A percentile compares a stretch with the other conserved stretches of the same genome.
phyloP scores from a whole-genome alignment of 2,329 filamentous ascomycete species.

The Ramularia collo-cygni region DNA sequence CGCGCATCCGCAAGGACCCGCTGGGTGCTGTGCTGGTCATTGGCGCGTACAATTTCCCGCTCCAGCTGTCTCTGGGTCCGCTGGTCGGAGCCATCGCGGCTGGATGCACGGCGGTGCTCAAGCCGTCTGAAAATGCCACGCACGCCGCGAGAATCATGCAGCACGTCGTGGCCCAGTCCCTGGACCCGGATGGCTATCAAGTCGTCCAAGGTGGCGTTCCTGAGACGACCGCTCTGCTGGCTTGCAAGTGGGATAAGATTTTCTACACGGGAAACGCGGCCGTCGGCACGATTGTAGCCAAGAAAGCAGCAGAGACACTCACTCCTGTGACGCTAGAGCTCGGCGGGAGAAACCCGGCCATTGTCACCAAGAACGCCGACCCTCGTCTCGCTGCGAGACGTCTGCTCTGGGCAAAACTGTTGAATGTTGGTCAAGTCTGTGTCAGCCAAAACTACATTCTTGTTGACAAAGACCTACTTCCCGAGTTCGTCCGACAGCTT shows the following conservation, averaged over 20 bases:
- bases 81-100: slow-evolving; percentile 85
- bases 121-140: slow-evolving; percentile 80
- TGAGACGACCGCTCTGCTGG: slow-evolving; percentile 73
- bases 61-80: slow-evolving; percentile 71
- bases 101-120: slow-evolving; percentile 82
- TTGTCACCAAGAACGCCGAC: slow-evolving; percentile 79
- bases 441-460: slow-evolving; percentile 89
- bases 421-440: slow-evolving; percentile 87
- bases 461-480: slow-evolving; percentile 62
- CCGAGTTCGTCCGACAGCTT: slow-evolving; percentile 63
- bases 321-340: slow-evolving; percentile 87
- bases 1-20: slow-evolving; percentile 79
- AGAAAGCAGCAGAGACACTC: slow-evolving; percentile 47
- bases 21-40: slow-evolving; percentile 78
- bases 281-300: slow-evolving; percentile 58
- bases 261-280: slow-evolving; percentile 80
- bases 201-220: slow-evolving; percentile 74
- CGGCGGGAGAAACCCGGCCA: slow-evolving; percentile 85
- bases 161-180: slow-evolving; percentile 65
- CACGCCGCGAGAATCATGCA: slow-evolving; percentile 70
- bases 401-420: slow-evolving; percentile 79
- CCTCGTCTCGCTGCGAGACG: slow-evolving; percentile 72
- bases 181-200: slow-evolving; percentile 70
- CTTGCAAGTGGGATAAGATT: slow-evolving; percentile 95
- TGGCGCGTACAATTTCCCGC: slow-evolving; percentile 85